These are phyloP conservation scores for Angomonas ambiguus DNA, from an alignment of 208 protist species.

Conservation along the genomic window DNA sequence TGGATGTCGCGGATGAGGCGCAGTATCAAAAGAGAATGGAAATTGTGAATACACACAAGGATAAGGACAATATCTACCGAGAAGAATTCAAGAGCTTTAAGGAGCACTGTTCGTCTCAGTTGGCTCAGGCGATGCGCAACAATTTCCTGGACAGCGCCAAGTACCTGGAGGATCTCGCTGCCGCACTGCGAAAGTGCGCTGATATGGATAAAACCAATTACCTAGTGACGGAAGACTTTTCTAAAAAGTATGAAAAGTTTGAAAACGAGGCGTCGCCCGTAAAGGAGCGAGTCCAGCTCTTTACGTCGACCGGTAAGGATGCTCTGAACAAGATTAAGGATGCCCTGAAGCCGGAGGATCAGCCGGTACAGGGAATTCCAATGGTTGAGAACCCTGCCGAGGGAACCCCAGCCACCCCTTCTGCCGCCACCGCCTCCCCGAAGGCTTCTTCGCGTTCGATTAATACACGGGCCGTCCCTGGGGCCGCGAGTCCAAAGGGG, in stretches of 20 bases:
- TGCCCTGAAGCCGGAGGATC: not conserved
- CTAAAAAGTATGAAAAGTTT: slow-evolving; percentile 30
- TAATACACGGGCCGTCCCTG: not conserved
- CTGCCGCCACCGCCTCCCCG: not conserved
- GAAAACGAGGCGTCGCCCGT: not conserved
- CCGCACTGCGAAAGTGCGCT: slow-evolving; percentile 19
- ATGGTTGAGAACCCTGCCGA: not conserved
- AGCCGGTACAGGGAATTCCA: not conserved
- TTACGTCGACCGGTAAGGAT: not conserved
- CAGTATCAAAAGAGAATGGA: slow-evolving; percentile 28
- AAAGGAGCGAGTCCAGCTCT: not conserved
- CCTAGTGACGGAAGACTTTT: slow-evolving; percentile 25
- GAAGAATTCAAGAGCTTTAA: slow-evolving; percentile 31
- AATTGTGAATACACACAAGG: slow-evolving; percentile 24
- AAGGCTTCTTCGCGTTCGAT: too few relatives aligned
- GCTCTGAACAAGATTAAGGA: too few relatives aligned
- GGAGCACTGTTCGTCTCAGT: slow-evolving; percentile 38
- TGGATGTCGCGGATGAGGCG: slow-evolving; percentile 30
- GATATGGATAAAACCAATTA: slow-evolving; percentile 14
- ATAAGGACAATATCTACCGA: slow-evolving; percentile 33
- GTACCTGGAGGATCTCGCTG: slow-evolving; percentile 24
- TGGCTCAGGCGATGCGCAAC: slow-evolving; percentile 29
- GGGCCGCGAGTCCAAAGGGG: too few relatives aligned
- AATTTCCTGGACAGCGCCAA: slow-evolving; percentile 29
- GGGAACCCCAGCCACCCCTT: not conserved